Conservation (phyloP, 192 early-diverging fungal genomes). For the Backusella circina region DNA sequence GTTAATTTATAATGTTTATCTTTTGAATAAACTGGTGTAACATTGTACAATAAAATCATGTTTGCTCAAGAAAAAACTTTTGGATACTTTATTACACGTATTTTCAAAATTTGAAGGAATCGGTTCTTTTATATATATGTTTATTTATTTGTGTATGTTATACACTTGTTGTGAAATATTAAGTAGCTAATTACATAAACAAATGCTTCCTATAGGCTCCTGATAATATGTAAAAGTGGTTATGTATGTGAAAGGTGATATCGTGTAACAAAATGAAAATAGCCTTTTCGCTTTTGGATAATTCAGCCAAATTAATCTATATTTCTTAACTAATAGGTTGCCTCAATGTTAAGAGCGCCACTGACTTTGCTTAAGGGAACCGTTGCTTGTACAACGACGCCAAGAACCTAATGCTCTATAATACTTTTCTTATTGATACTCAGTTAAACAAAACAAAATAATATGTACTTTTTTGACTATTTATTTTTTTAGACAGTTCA, state of each 20-base stretch:
- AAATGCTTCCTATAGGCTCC: background rate
- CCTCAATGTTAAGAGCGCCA: background rate
- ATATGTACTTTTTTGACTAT: background rate
- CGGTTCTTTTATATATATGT: background rate
- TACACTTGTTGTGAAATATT: background rate
- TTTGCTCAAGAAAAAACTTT: background rate
- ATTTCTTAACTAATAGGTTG: background rate
- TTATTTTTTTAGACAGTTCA: background rate
- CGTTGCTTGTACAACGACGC: background rate
- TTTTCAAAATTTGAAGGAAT: background rate
- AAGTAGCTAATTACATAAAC: background rate
- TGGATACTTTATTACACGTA: background rate
- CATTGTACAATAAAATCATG: background rate
- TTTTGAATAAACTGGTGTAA: background rate
- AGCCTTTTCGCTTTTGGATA: background rate
- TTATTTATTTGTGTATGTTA: background rate
- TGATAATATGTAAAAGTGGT: background rate
- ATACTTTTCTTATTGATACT: background rate
- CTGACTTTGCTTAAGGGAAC: background rate
- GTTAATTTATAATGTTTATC: background rate
- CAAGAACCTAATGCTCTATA: background rate
- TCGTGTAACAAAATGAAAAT: background rate
- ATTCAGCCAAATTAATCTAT: slow-evolving; percentile 5
- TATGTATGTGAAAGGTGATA: background rate
- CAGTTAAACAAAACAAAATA: background rate